Base-by-base conservation (phyloP, 140 eudicot genomes). In the Cichorium intybus region DNA sequence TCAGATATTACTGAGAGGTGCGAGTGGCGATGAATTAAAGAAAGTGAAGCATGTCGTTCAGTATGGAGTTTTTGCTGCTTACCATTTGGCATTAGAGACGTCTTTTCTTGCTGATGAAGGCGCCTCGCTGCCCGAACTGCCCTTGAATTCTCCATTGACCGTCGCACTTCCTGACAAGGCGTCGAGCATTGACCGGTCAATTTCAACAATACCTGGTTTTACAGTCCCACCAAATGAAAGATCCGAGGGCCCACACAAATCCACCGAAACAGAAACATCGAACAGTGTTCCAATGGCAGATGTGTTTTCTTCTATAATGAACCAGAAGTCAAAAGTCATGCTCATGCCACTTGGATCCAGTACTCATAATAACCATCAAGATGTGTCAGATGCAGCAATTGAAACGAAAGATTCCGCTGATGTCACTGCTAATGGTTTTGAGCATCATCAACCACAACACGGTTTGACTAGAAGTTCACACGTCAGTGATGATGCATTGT, bases 31-130 rank as follows among this genome's bases (percentile, higher is more conserved):
- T 64, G 97, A 85, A 60, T 77, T 93, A 80, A 93, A 93, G 95
- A 93, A 93, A 81, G 95, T 93, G 75, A 88, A 93, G 82, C 95
- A 78, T 71, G 97, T 93, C 64, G 79, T 93, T 28, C 97, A 93
- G 72, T 93, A 93, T 81, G 95, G 93, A 68, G 79, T 88, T 70
- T 93, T 93, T 80, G 99, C 99, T 4, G 99, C 99, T 18, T 93
- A 93, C 77, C 96, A 93, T 75, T 71, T 93, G 70, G 99, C 97
- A 45, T 62, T 88, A 63, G 99, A 93, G 77, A 93, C 97, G 28
- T 88, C 99, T 64, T 93, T 93, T 76, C 97, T 88, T 77, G 99
- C 99, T 60, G 99, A 93, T 69, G 99, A 93, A 84, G 97, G 99
- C 48, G 99, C 99, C 60, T 76, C 95, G 24, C 75, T 92, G 52